phyloP scores from a whole-genome alignment of 352 stramenopile genomes.

The Phytophthora pinifolia region DNA sequence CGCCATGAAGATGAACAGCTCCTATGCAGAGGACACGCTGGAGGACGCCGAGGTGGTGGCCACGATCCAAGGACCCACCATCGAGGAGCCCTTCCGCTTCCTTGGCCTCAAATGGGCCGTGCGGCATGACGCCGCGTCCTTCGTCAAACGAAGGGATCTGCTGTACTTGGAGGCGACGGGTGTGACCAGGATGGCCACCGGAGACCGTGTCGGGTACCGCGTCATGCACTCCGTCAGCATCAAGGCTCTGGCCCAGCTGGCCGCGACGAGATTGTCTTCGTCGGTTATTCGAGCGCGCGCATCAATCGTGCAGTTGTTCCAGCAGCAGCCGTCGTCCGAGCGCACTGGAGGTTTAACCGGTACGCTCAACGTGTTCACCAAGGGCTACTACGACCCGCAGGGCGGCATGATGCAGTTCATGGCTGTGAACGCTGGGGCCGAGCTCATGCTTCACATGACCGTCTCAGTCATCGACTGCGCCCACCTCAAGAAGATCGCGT shows the following conservation, averaged over 20 bases:
- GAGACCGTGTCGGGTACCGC: slow-evolving; percentile 54
- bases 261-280: slow-evolving; percentile 25
- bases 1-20: slow-evolving; percentile 61
- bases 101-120: slow-evolving; percentile 60
- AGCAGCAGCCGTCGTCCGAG: slow-evolving; percentile 29
- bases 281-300: slow-evolving; percentile 47
- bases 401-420: slow-evolving; percentile 54
- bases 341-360: slow-evolving; percentile 9
- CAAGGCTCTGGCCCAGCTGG: slow-evolving; percentile 45
- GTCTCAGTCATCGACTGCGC: slow-evolving; percentile 47
- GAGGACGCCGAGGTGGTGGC: slow-evolving; percentile 49
- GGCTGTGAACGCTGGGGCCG: slow-evolving; percentile 38
- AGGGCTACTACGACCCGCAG: slow-evolving; percentile 55
- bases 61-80: slow-evolving; percentile 35
- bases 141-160: slow-evolving; percentile 49
- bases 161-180: slow-evolving; percentile 63
- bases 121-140: slow-evolving; percentile 35
- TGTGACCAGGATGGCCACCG: slow-evolving; percentile 28
- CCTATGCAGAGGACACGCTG: slow-evolving; percentile 40
- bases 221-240: slow-evolving; percentile 68
- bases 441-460: slow-evolving; percentile 44
- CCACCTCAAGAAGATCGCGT: slow-evolving; percentile 63
- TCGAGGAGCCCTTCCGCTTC: slow-evolving; percentile 55
- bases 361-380: slow-evolving; percentile 53
- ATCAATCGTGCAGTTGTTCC: slow-evolving; percentile 52